These are phyloP conservation scores for Russula dissimulans DNA, from an alignment of 768 basidiomycete genomes.

Conservation along the genomic window DNA sequence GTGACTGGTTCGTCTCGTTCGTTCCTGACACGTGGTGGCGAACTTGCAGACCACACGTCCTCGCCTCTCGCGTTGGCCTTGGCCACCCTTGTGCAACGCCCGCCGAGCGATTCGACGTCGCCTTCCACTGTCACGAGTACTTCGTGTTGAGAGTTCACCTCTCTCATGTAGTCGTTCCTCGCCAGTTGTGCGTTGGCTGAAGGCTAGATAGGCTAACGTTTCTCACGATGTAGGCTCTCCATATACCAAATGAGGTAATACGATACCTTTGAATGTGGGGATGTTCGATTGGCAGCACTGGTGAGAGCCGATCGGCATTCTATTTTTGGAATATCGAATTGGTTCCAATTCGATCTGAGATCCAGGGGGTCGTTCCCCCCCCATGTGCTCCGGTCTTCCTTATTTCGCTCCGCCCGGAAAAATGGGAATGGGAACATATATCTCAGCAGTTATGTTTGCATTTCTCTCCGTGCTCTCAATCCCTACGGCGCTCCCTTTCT, in stretches of 20 bases:
- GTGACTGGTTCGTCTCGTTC: background rate
- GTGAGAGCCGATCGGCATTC: background rate
- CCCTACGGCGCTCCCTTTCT: background rate
- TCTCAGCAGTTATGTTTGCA: background rate
- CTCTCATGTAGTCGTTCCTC: background rate
- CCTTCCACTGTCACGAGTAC: conserved; percentile 4
- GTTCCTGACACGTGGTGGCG: conserved; percentile 8
- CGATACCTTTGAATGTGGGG: background rate
- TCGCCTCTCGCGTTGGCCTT: conserved; percentile 1
- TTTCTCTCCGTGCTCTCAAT: background rate
- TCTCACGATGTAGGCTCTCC: background rate
- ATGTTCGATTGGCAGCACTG: background rate
- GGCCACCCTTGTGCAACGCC: conserved; percentile 1
- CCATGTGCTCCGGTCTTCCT: conserved; percentile 6
- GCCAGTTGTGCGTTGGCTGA: background rate
- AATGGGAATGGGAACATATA: background rate
- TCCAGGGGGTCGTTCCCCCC: background rate
- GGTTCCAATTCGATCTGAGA: background rate
- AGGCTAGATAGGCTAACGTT: background rate
- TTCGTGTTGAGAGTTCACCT: background rate
- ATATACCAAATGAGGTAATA: background rate
- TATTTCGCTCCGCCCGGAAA: background rate
- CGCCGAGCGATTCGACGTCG: background rate
- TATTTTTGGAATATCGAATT: background rate
- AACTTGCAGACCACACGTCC: background rate